Conservation (phyloP, 768 basidiomycete genomes). For the Leccinum disarticulatum region DNA sequence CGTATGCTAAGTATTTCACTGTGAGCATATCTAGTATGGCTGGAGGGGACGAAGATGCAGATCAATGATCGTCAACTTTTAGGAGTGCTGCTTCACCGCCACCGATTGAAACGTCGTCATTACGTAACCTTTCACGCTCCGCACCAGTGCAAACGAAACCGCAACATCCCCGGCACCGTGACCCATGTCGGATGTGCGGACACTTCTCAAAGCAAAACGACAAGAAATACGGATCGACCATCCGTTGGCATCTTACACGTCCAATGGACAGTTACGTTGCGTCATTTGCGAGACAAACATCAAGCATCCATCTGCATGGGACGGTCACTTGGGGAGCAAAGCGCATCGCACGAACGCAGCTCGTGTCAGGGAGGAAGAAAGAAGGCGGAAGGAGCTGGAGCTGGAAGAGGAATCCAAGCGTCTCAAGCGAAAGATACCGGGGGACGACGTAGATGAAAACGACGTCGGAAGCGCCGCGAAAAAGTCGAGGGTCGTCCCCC, state of each 20-base stretch:
- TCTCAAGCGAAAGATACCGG: slow-evolving; percentile 35
- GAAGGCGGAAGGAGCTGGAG: slow-evolving; percentile 37
- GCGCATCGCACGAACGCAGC: slow-evolving; percentile 66
- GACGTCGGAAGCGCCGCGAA: slow-evolving; percentile 28
- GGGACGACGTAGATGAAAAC: slow-evolving; percentile 22
- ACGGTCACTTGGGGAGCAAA: slow-evolving; percentile 84
- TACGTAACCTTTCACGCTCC: background rate
- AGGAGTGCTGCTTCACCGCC: too few species aligned
- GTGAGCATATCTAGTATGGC: background rate
- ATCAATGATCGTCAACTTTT: too few species aligned
- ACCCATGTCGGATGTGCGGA: slow-evolving; percentile 83
- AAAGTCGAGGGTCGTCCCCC: slow-evolving; percentile 29
- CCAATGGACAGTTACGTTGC: slow-evolving; percentile 69
- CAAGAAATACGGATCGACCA: slow-evolving; percentile 72
- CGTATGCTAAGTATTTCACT: background rate
- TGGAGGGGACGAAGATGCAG: too few species aligned
- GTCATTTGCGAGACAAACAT: slow-evolving; percentile 58
- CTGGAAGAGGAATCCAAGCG: slow-evolving; percentile 36
- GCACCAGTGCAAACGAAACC: background rate
- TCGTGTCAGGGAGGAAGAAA: slow-evolving; percentile 57
- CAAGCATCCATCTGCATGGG: slow-evolving; percentile 83
- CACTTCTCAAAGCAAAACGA: slow-evolving; percentile 81
- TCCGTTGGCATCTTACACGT: slow-evolving; percentile 67
- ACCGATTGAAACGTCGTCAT: too few species aligned
- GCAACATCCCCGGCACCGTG: background rate